phyloP scores from a whole-genome alignment of 768 basidiomycete species.

The Leucosporidium yakuticum region DNA sequence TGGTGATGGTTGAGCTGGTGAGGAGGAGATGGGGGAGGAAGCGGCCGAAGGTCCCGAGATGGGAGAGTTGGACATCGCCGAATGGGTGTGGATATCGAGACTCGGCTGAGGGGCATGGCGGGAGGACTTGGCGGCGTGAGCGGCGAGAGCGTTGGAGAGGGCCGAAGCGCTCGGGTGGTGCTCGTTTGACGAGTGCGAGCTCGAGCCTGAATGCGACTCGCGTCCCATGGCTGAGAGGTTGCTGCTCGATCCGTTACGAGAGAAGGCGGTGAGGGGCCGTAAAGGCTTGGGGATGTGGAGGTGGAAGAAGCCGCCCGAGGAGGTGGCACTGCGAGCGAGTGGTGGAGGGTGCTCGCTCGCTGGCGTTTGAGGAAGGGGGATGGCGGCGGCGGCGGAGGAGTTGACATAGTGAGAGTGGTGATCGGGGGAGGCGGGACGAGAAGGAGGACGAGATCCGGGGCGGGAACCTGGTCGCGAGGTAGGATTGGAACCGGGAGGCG shows the following conservation, averaged over 20 bases:
- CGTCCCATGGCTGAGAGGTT: conserved; percentile 5
- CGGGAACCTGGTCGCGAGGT: conserved; percentile 42
- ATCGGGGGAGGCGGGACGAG: conserved; percentile 19
- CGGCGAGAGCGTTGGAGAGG: conserved; percentile 38
- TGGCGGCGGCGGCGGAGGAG: not conserved
- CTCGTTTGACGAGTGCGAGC: not conserved
- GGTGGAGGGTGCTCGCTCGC: conserved; percentile 13
- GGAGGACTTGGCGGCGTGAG: conserved; percentile 23
- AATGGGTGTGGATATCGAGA: conserved; percentile 13
- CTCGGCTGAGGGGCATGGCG: not conserved
- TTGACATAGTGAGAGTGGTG: not conserved
- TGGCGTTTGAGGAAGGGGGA: not conserved
- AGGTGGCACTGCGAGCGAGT: conserved; percentile 14
- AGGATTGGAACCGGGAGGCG: conserved; percentile 40
- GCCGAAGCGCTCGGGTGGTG: conserved; percentile 34
- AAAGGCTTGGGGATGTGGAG: conserved; percentile 38
- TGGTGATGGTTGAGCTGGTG: conserved; percentile 11
- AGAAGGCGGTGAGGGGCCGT: conserved; percentile 34
- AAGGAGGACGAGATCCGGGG: conserved; percentile 35
- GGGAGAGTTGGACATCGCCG: conserved; percentile 28
- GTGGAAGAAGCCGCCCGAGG: conserved; percentile 30
- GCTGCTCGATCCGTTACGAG: conserved; percentile 19
- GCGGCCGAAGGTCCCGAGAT: conserved; percentile 1
- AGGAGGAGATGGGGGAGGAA: conserved; percentile 20
- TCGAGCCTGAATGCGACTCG: not conserved